These are phyloP conservation scores for Phoma sp. DNA, from an alignment of 2,329 filamentous ascomycete genomes.

Conservation along the genomic window DNA sequence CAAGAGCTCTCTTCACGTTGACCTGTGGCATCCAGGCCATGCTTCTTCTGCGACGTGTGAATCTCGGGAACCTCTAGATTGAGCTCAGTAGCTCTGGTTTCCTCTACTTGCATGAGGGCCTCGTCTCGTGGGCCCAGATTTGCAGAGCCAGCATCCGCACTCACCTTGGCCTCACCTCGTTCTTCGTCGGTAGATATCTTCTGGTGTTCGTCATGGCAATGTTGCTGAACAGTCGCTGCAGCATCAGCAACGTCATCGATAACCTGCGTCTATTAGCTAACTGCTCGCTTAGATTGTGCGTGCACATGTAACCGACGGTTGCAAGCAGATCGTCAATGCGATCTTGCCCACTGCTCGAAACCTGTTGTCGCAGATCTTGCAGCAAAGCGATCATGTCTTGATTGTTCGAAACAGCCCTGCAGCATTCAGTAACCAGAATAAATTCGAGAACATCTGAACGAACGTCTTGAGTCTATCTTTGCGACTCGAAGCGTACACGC, in stretches of 20 bases:
- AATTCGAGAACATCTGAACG: constrained; percentile 7
- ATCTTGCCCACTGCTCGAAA: constrained; percentile 14
- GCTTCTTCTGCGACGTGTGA: constrained; percentile 32
- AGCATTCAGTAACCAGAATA: constrained; percentile 8
- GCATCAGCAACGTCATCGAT: constrained; percentile 29
- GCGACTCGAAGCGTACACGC: constrained; percentile 44
- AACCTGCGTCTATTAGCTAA: constrained; percentile 19
- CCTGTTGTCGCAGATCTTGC: constrained; percentile 24
- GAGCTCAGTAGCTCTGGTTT: constrained; percentile 35
- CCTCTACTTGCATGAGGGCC: constrained; percentile 28
- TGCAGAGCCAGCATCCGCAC: constrained; percentile 33
- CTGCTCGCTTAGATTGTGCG: neutral
- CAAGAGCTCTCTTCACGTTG: constrained; percentile 16
- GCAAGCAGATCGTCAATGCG: constrained; percentile 32
- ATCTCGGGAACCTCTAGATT: constrained; percentile 33
- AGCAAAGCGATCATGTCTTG: constrained; percentile 39
- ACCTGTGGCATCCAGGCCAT: constrained; percentile 13
- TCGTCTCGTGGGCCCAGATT: constrained; percentile 34
- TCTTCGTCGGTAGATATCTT: constrained; percentile 6
- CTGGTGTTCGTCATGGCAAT: constrained; percentile 19
- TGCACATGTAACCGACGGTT: constrained; percentile 14
- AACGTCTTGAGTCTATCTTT: constrained; percentile 46
- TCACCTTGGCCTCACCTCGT: constrained; percentile 28
- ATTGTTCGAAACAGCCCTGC: constrained; percentile 37
- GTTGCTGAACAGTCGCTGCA: constrained; percentile 14